phyloP scores from a whole-genome alignment of 352 stramenopile species.

The Phytophthora colocasiae region DNA sequence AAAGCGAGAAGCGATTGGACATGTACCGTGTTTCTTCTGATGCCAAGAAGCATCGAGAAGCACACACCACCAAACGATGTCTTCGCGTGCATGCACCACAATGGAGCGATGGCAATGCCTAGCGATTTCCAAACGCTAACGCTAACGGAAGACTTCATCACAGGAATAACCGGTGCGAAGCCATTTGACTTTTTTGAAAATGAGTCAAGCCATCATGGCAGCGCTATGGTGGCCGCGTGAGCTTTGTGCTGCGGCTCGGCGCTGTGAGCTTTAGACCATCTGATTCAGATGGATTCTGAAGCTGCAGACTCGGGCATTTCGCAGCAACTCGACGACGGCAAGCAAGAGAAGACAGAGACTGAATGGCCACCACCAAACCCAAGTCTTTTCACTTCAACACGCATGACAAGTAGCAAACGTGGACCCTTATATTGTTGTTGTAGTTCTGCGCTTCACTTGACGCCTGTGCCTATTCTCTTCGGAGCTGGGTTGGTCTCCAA shows the following conservation, averaged over 20 bases:
- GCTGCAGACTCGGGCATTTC: slow-evolving; percentile 11
- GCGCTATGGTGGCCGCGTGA: slow-evolving; percentile 19
- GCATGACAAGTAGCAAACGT: slow-evolving; percentile 18
- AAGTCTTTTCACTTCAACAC: slow-evolving; percentile 12
- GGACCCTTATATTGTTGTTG: slow-evolving; percentile 23
- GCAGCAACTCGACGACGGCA: slow-evolving; percentile 31
- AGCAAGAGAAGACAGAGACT: slow-evolving; percentile 22
- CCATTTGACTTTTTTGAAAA: slow-evolving; percentile 12
- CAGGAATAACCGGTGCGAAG: neutral
- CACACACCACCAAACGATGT: slow-evolving; percentile 20
- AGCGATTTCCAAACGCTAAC: neutral
- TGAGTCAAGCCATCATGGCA: slow-evolving; percentile 25
- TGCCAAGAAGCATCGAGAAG: neutral
- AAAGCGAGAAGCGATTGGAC: slow-evolving; percentile 16
- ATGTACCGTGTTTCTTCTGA: slow-evolving; percentile 16
- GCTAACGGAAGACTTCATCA: slow-evolving; percentile 5
- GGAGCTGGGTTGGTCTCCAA: slow-evolving; percentile 4
- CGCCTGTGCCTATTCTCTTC: slow-evolving; percentile 2
- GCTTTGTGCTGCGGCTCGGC: slow-evolving; percentile 23
- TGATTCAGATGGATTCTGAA: too few relatives aligned
- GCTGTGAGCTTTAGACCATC: slow-evolving; percentile 10
- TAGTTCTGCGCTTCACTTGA: slow-evolving; percentile 11
- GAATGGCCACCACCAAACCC: neutral
- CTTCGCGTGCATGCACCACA: slow-evolving; percentile 7
- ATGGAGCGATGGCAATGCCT: neutral